Percentiles rank a stretch among this genome's conserved stretches.
Evolutionary conservation across 129 eudicot species (phyloP).

Genomic region (Pittosporum tobira): DNA sequence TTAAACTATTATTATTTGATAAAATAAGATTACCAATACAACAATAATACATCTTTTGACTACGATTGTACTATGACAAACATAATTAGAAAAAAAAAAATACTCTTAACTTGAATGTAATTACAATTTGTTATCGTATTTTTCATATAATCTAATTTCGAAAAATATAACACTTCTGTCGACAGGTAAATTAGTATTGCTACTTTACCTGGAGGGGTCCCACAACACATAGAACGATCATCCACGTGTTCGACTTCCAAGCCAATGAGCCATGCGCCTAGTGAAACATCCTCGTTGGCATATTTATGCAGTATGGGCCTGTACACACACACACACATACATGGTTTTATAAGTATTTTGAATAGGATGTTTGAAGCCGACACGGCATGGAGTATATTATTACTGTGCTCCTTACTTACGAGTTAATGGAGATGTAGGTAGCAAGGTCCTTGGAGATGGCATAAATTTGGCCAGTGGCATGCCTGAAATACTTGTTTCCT

Average conservation of each 20-base stretch:
- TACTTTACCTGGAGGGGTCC: slow-evolving; percentile 68
- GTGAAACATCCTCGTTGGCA: slow-evolving; percentile 76
- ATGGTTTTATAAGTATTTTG: too few relatives aligned
- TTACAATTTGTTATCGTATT: too few relatives aligned
- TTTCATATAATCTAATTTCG: too few relatives aligned
- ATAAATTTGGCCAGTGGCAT: slow-evolving; percentile 79
- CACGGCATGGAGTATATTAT: too few relatives aligned
- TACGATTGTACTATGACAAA: too few relatives aligned
- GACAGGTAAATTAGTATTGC: not conserved
- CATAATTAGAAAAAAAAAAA: not conserved
- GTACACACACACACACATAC: too few relatives aligned
- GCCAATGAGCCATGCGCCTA: slow-evolving; percentile 84
- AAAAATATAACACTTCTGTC: not conserved
- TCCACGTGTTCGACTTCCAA: slow-evolving; percentile 71
- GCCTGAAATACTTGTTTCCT: slow-evolving; percentile 80
- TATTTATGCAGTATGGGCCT: slow-evolving; percentile 49
- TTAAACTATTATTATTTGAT: too few relatives aligned
- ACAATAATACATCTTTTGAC: too few relatives aligned
- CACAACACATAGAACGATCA: slow-evolving; percentile 78
- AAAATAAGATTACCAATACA: too few relatives aligned
- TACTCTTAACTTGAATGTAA: not conserved
- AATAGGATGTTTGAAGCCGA: too few relatives aligned
- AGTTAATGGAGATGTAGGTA: slow-evolving; percentile 48
- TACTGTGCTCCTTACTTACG: too few relatives aligned
- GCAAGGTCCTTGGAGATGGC: slow-evolving; percentile 81